Conservation (phyloP, 345 rosid species). For the Punica granatum region DNA sequence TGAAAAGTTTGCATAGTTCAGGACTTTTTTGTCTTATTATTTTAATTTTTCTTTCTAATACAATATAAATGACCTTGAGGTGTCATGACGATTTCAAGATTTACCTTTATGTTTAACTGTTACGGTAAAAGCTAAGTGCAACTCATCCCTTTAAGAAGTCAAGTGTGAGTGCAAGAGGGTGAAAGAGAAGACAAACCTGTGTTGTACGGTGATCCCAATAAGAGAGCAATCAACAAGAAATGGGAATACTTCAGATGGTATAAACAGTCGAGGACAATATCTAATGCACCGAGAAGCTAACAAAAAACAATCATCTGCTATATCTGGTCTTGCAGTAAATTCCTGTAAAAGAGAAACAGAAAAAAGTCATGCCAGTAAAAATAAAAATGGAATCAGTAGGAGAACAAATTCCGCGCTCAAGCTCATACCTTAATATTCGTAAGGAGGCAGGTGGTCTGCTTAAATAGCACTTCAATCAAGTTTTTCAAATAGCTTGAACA, state of each 20-base stretch:
- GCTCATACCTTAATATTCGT: constrained; percentile 68
- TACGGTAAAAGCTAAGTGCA: not conserved
- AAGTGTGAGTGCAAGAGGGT: not conserved
- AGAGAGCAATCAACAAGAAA: constrained; percentile 72
- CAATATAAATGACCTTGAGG: not conserved
- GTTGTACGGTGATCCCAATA: constrained; percentile 89
- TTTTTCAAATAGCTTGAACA: constrained; percentile 77
- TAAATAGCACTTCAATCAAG: constrained; percentile 86
- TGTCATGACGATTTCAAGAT: not conserved
- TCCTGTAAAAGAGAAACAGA: constrained; percentile 48
- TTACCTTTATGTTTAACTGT: not conserved
- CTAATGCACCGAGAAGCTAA: constrained; percentile 97
- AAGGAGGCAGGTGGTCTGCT: constrained; percentile 72
- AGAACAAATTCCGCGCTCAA: constrained; percentile 5
- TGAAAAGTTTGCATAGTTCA: not conserved
- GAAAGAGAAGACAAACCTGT: constrained; percentile 50
- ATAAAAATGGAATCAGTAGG: constrained; percentile 2
- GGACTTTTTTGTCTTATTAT: not conserved
- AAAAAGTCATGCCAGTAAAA: constrained; percentile 7
- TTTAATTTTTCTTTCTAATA: not conserved
- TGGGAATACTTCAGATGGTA: constrained; percentile 75
- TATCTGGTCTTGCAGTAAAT: constrained; percentile 85
- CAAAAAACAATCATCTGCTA: constrained; percentile 94
- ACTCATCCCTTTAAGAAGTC: not conserved
- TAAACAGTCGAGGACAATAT: constrained; percentile 81